These are phyloP conservation scores for Sesbania bispinosa DNA, from an alignment of 306 rosid species.

Conservation along the genomic window DNA sequence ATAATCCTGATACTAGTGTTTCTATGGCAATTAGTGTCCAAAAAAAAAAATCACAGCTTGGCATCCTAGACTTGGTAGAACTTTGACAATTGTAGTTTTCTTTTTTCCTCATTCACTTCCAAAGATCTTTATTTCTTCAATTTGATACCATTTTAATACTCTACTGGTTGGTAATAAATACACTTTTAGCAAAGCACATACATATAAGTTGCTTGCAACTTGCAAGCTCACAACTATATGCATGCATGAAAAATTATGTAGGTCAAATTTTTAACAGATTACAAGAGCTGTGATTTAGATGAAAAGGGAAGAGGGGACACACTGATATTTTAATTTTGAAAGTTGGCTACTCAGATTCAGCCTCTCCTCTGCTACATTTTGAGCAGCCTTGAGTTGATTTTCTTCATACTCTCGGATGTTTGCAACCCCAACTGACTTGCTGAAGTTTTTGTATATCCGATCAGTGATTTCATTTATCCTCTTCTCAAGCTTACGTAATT, in stretches of 20 bases:
- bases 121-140: not conserved
- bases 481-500: conserved; percentile 66
- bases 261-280: not conserved
- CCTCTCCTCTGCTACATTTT: conserved; percentile 75
- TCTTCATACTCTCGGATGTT: conserved; percentile 95
- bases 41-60: not conserved
- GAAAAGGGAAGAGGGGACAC: conserved; percentile 30
- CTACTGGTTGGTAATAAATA: conserved; percentile 6
- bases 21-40: conserved; percentile 1
- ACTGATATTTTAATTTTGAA: conserved; percentile 87
- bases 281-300: not conserved
- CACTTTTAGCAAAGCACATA: not conserved
- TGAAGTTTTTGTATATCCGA: conserved; percentile 64
- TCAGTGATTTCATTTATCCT: conserved; percentile 81
- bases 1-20: not conserved
- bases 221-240: not conserved
- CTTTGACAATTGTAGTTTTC: not conserved
- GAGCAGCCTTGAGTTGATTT: conserved; percentile 74
- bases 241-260: conserved; percentile 9
- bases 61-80: not conserved
- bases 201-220: not conserved
- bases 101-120: not conserved
- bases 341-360: conserved; percentile 79
- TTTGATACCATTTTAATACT: not conserved
- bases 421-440: conserved; percentile 83